Conservation (phyloP, 305 asterid genomes). For the Fraxinus floribunda region DNA sequence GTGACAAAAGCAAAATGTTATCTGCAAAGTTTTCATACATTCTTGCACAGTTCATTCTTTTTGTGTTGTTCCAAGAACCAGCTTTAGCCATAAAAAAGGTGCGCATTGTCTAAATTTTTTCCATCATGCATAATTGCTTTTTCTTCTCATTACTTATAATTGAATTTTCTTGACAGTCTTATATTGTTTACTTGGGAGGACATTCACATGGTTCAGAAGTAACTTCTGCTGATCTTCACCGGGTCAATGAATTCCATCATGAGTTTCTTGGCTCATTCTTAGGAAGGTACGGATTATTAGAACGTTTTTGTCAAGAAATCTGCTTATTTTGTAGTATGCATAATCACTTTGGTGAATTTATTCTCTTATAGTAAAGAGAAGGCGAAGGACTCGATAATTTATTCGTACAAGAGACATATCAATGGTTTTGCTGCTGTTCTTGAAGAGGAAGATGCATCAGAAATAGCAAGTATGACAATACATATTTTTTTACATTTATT, state of each 20-base stretch:
- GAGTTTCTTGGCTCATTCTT: slow-evolving; percentile 15
- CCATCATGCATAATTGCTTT: not conserved
- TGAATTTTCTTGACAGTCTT: not conserved
- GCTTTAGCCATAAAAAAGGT: slow-evolving; percentile 15
- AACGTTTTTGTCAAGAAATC: not conserved
- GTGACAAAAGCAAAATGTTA: not conserved
- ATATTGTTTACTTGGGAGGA: slow-evolving; percentile 20
- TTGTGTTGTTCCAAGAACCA: not conserved
- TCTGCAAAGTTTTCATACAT: not conserved
- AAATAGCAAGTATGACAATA: too few species aligned
- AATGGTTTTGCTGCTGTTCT: too few species aligned
- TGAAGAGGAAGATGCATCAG: too few species aligned
- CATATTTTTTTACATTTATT: too few species aligned
- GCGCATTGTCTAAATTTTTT: not conserved
- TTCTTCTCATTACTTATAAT: not conserved
- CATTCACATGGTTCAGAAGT: not conserved
- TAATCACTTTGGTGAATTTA: not conserved
- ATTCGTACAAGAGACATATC: not conserved
- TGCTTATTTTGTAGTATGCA: not conserved
- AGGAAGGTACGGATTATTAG: slow-evolving; percentile 2
- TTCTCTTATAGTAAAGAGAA: not conserved
- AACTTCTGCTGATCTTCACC: not conserved
- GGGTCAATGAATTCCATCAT: not conserved
- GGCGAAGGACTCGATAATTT: slow-evolving; percentile 3
- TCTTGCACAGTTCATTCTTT: not conserved